Percentiles rank a stretch among this genome's conserved stretches.
Conservation (phyloP, 2,329 filamentous ascomycete genomes). For the Paracoccidioides lutzii region DNA sequence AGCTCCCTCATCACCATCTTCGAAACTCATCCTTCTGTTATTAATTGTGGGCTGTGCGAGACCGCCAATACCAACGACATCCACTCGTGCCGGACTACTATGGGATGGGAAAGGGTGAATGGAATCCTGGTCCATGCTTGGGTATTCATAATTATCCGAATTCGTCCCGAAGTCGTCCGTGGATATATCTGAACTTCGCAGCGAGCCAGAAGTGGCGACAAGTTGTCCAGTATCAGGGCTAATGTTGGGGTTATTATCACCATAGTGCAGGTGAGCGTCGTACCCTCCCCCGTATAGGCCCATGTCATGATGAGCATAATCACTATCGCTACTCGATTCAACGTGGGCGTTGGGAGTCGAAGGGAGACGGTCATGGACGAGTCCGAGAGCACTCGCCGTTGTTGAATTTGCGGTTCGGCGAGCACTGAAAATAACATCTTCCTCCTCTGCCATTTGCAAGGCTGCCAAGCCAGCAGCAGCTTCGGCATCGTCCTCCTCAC, state of each 20-base stretch:
- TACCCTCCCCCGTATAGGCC: constrained; percentile 63
- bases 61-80: constrained; percentile 83
- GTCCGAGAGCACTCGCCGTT: constrained; percentile 31
- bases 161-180: constrained; percentile 13
- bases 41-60: constrained; percentile 58
- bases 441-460: constrained; percentile 69
- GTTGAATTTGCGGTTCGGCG: constrained; percentile 45
- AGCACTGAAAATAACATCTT: constrained; percentile 52
- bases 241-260: constrained; percentile 18
- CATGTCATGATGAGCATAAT: constrained; percentile 60
- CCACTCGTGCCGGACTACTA: constrained; percentile 55
- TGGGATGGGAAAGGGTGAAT: constrained; percentile 47
- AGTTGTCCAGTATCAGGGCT: constrained; percentile 2
- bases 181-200: constrained; percentile 9
- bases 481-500: constrained; percentile 77
- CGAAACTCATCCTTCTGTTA: constrained; percentile 65
- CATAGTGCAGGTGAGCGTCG: constrained; percentile 48
- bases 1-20: constrained; percentile 73
- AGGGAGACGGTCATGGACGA: constrained; percentile 28
- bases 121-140: constrained; percentile 35
- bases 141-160: constrained; percentile 25
- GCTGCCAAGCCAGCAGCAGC: constrained; percentile 72
- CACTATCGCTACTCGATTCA: constrained; percentile 53
- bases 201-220: constrained; percentile 6
- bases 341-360: constrained; percentile 2